phyloP scores from a whole-genome alignment of 306 rosid species.

The Medicago arabica region DNA sequence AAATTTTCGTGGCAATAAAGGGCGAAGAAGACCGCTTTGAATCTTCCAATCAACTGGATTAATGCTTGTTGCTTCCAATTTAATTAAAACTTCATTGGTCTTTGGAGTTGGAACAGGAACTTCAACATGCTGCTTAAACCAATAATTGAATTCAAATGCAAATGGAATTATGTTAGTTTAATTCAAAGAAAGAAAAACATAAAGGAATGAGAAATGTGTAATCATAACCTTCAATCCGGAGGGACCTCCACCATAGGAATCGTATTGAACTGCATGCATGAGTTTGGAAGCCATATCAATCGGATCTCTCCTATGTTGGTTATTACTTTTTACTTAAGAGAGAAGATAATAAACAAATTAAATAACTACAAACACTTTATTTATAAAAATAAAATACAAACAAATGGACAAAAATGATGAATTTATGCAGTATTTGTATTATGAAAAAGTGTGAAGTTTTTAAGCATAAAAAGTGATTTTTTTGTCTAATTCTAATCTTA shows the following conservation, averaged over 20 bases:
- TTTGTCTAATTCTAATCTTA: no score
- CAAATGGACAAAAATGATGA: no score
- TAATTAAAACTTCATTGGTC: conserved; percentile 58
- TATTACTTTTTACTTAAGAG: no score
- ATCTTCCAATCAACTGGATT: conserved; percentile 83
- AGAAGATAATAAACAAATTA: no score
- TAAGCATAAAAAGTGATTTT: no score
- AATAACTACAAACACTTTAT: no score
- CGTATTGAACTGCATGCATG: conserved; percentile 44
- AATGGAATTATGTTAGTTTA: neutral
- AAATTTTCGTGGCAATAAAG: conserved; percentile 53
- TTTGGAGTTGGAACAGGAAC: conserved; percentile 68
- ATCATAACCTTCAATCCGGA: conserved; percentile 46
- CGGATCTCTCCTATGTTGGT: no score
- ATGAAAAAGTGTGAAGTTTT: no score
- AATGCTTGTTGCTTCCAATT: conserved; percentile 65
- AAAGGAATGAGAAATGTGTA: neutral
- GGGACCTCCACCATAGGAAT: conserved; percentile 50
- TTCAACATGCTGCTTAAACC: conserved; percentile 64
- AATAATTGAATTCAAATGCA: neutral
- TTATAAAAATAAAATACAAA: no score
- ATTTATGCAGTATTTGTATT: no score
- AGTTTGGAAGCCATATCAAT: conserved; percentile 15
- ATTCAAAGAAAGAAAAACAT: neutral
- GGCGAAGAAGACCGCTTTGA: conserved; percentile 60